These are phyloP conservation scores for Linnemannia hyalina DNA, from an alignment of 192 early-diverging fungal genomes.

Conservation along the genomic window DNA sequence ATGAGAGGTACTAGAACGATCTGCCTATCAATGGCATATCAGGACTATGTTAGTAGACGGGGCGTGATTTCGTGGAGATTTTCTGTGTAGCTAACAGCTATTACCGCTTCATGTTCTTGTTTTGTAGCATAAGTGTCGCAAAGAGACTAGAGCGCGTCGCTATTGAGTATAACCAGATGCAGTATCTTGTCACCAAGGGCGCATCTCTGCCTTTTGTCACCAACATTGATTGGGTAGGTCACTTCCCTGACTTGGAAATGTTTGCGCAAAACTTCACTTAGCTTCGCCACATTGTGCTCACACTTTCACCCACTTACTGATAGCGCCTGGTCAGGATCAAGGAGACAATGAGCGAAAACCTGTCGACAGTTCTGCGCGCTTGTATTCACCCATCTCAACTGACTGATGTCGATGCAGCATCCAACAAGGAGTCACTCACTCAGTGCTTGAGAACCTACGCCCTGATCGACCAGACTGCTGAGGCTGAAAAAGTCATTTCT, in stretches of 20 bases:
- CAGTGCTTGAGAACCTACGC: slow-evolving; percentile 84
- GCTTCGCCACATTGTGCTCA: slow-evolving; percentile 12
- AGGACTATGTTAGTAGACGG: background rate
- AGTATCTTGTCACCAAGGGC: slow-evolving; percentile 76
- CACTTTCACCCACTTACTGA: background rate
- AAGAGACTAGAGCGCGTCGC: slow-evolving; percentile 88
- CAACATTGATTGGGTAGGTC: slow-evolving; percentile 80
- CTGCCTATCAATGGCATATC: background rate
- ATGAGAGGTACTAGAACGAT: slow-evolving; percentile 12
- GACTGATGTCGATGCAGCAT: slow-evolving; percentile 27
- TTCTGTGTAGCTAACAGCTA: background rate
- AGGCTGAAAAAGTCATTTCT: slow-evolving; percentile 75
- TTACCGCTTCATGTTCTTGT: background rate
- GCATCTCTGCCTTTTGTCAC: slow-evolving; percentile 74
- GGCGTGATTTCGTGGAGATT: too few relatives aligned
- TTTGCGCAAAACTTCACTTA: background rate
- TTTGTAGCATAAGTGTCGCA: slow-evolving; percentile 61
- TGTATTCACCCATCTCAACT: slow-evolving; percentile 57
- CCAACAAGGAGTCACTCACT: slow-evolving; percentile 64
- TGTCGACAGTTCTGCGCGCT: slow-evolving; percentile 68
- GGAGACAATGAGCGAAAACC: slow-evolving; percentile 71
- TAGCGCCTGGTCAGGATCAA: slow-evolving; percentile 81
- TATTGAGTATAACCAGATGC: slow-evolving; percentile 88
- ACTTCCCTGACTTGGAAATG: background rate
- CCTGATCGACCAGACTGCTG: slow-evolving; percentile 74